These are phyloP conservation scores for Candida glaebosa DNA, from an alignment of 805 yeast genomes.

Conservation along the genomic window DNA sequence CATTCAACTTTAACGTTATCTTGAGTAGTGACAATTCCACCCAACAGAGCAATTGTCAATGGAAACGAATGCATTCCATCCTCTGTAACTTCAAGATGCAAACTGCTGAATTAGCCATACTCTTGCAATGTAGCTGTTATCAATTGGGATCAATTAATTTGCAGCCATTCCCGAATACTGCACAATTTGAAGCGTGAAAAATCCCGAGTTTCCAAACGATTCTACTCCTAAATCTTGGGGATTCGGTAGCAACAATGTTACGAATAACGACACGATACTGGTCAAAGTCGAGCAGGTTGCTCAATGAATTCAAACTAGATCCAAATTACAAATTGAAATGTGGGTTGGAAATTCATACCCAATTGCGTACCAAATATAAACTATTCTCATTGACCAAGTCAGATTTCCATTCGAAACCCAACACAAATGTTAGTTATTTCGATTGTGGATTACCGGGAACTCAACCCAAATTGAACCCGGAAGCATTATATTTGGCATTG, in stretches of 20 bases:
- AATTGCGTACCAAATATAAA: constrained; percentile 68
- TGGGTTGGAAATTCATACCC: constrained; percentile 94
- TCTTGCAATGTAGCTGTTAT: too few species aligned
- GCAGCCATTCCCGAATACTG: background rate
- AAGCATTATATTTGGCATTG: constrained; percentile 67
- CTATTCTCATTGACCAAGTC: constrained; percentile 64
- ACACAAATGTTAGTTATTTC: constrained; percentile 67
- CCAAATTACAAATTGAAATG: constrained; percentile 55
- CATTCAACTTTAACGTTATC: too few species aligned
- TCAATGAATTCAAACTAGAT: constrained; percentile 36
- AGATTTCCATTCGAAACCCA: constrained; percentile 52
- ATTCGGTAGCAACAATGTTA: background rate
- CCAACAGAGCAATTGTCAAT: too few species aligned
- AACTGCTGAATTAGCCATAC: too few species aligned
- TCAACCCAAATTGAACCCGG: constrained; percentile 75
- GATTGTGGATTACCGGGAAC: constrained; percentile 92
- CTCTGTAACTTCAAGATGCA: too few species aligned
- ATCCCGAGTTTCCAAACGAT: background rate
- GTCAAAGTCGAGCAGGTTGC: background rate
- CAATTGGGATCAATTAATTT: background rate
- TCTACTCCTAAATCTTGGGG: background rate
- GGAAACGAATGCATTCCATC: too few species aligned
- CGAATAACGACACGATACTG: background rate
- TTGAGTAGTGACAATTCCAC: too few species aligned
- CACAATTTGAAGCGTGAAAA: background rate